Base-by-base conservation (phyloP, 2,329 filamentous ascomycete genomes). In the Stylonectria norvegica region DNA sequence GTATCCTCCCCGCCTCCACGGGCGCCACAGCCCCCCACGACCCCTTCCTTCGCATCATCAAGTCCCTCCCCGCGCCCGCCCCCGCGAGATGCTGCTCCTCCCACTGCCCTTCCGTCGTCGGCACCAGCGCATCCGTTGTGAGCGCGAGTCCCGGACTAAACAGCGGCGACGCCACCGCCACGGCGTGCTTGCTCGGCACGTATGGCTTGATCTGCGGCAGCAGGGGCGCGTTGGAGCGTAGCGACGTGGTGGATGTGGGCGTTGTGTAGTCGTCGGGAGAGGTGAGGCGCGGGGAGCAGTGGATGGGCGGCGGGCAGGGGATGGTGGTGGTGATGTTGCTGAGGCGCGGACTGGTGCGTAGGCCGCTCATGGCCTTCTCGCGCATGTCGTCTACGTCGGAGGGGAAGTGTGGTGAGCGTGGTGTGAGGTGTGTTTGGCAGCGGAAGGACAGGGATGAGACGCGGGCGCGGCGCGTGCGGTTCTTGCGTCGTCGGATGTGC, bases 371-470 rank as follows among this genome's bases (percentile, higher is more conserved):
- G 11, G 39, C 20, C 15, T 41, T 36, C 4, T 22, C 36, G 2
- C 47, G 40, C n/a, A n/a, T n/a, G n/a, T n/a, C n/a, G n/a, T n/a
- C n/a, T n/a, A n/a, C n/a, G n/a, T n/a, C n/a, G n/a, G n/a, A n/a
- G n/a, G n/a, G n/a, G n/a, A n/a, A n/a, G n/a, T n/a, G n/a, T n/a
- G n/a, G n/a, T n/a, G n/a, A n/a, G n/a, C 38, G 38, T 14, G 54
- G 56, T 4, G 56, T 58, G 10, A 58, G 31, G 8, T 46, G 67
- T 1, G 72, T 68, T 42, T 73, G 70, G 59, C 75, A 77, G 20
- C 68, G 67, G 58, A 77, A 78, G 2, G 71, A 75, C 19, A 77
- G 63, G 4, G 70, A 67, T 0, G 74, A 76, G 11, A 56, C 55
- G 10, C 34, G 25, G 20, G 17, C 22, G 18, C 45, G 45, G 30